Evolutionary conservation across 148 eudicot genomes (phyloP), one percentile per base, ranked within the genome.

Genomic region (Camellia lanceoleosa): DNA sequence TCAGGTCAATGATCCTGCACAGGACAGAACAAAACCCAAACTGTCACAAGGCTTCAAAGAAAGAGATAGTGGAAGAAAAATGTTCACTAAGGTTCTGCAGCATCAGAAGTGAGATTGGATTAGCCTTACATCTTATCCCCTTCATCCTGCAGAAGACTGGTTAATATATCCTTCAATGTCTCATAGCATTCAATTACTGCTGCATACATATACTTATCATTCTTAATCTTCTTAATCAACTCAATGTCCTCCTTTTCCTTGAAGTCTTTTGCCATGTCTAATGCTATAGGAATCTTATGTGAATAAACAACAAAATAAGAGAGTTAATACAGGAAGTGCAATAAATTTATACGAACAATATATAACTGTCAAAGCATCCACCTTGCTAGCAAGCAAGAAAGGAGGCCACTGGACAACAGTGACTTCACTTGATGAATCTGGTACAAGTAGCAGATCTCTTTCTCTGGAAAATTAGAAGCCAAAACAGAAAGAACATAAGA

Each of bases 391-490:
- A 77, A 96, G 94, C 87, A 96, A 91, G 84, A 96, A 96, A 83
- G 99, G 99, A 84, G 99, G 99, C 99, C 99, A 96, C 87, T 94
- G 99, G 85, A 96, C 92, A 51, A 92, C 98, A 67, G 97, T 83
- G 80, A 94, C 90, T 78, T 81, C 79, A 84, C 91, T 90, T 79
- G 94, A 88, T 71, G 98, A 83, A 87, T 94, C 92, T 14, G 99
- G 99, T 80, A 96, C 98, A 85, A 94, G 95, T 55, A 96, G 92
- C 81, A 96, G 84, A 84, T 96, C 95, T 87, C 90, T 92, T 86
- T 96, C 99, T 88, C 99, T 96, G 71, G 80, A 68, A 41, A 76
- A 82, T 75, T 72, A 79, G 68, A 70, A 71, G 65, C 54, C 65
- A 67, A 68, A 23, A 79, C 14, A 79, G 19, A 18, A 80, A 81